Percentiles rank a stretch among this genome's conserved stretches.
Conservation (phyloP, 75 land plant genomes). For the Sequoiadendron giganteum region DNA sequence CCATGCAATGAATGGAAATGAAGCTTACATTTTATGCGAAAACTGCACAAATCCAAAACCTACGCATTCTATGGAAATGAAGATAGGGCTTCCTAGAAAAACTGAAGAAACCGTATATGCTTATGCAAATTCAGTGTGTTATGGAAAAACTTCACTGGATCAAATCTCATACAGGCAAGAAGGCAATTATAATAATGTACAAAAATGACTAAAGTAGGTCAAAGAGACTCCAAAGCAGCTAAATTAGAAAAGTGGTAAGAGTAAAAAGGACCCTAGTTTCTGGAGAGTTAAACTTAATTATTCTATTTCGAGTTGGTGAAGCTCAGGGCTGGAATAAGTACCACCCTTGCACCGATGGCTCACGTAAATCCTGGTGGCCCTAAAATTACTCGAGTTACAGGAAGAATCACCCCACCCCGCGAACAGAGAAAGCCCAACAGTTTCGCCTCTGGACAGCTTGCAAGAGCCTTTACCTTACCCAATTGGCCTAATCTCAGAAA, state of each 20-base stretch:
- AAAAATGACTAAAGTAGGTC: neutral
- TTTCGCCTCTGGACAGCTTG: neutral
- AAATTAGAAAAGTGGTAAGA: neutral
- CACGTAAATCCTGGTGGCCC: neutral
- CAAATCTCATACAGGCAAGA: neutral
- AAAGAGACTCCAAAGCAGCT: neutral
- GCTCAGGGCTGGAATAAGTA: neutral
- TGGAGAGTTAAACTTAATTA: neutral
- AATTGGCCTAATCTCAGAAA: neutral
- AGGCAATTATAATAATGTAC: neutral
- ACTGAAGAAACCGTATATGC: neutral
- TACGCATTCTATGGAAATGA: neutral
- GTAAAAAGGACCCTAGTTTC: neutral
- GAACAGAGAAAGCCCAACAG: too few relatives aligned
- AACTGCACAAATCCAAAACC: neutral
- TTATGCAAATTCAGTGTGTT: neutral
- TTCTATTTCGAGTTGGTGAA: too few relatives aligned
- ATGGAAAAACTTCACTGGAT: conserved; percentile 4
- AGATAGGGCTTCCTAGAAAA: neutral
- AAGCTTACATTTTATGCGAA: neutral
- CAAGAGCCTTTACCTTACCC: neutral
- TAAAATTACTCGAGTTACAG: neutral
- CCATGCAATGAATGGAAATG: too few relatives aligned
- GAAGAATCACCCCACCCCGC: neutral
- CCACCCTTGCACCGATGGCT: neutral